A percentile compares a stretch with the other conserved stretches of the same genome.
Evolutionary conservation across 1,284 basidiomycete species (phyloP).

Genomic region (Ustilago nuda): DNA sequence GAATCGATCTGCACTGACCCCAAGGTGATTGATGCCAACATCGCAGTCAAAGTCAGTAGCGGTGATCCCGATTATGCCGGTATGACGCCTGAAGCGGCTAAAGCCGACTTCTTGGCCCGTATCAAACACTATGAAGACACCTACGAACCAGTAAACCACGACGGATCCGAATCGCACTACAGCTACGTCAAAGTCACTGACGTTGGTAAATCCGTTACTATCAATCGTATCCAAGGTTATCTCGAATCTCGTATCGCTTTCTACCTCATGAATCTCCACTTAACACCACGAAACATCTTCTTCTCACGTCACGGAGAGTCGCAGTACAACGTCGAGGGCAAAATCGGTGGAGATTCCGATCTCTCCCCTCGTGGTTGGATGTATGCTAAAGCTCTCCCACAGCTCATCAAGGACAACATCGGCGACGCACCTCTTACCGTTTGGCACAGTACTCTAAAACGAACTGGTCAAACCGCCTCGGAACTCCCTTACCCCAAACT

Average conservation of each 20-base stretch:
- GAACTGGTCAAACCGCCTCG: slow-evolving; percentile 91
- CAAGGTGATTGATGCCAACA: slow-evolving; percentile 90
- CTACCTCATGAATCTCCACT: slow-evolving; percentile 97
- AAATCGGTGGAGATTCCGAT: slow-evolving; percentile 94
- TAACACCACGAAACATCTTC: slow-evolving; percentile 96
- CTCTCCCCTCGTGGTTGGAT: slow-evolving; percentile 85
- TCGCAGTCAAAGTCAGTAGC: slow-evolving; percentile 92
- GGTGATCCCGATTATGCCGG: slow-evolving; percentile 98
- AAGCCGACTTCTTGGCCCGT: slow-evolving; percentile 86
- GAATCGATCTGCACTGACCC: slow-evolving; percentile 96
- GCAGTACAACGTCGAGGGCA: slow-evolving; percentile 94
- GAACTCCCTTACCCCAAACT: slow-evolving; percentile 87
- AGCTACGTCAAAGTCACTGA: slow-evolving; percentile 68
- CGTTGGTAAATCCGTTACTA: slow-evolving; percentile 68
- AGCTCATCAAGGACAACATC: slow-evolving; percentile 88
- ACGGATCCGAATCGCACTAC: slow-evolving; percentile 77
- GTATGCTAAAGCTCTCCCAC: slow-evolving; percentile 87
- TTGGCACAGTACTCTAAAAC: slow-evolving; percentile 94
- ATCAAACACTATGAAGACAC: slow-evolving; percentile 93
- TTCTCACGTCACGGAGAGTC: slow-evolving; percentile 97
- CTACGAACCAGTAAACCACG: slow-evolving; percentile 84
- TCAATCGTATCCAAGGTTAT: slow-evolving; percentile 76
- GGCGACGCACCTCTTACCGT: slow-evolving; percentile 90
- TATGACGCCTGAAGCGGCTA: slow-evolving; percentile 84
- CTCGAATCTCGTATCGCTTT: slow-evolving; percentile 96